Percentiles rank a stretch among this genome's conserved stretches.
Evolutionary conservation across 2,329 filamentous ascomycete species (phyloP).

Genomic region (Arthrobotrys musiformis): DNA sequence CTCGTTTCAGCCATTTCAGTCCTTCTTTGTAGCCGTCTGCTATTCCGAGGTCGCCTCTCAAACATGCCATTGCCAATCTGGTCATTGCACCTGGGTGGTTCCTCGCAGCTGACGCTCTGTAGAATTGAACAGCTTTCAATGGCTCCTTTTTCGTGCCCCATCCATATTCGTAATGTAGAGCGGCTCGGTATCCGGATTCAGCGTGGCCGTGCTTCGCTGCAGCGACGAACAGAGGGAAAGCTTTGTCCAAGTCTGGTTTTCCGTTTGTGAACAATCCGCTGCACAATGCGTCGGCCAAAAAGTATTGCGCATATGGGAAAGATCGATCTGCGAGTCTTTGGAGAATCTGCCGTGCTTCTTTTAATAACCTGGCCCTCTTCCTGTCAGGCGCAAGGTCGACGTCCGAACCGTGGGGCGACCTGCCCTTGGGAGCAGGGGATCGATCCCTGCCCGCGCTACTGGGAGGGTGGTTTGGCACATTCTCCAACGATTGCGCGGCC

Average conservation of each 20-base stretch:
- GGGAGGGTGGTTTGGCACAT: slow-evolving; percentile 29
- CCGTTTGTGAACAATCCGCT: slow-evolving; percentile 96
- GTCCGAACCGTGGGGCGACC: slow-evolving; percentile 60
- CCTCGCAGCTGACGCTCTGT: slow-evolving; percentile 88
- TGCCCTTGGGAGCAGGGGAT: slow-evolving; percentile 60
- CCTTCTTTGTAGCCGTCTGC: slow-evolving; percentile 88
- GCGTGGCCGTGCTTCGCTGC: slow-evolving; percentile 97
- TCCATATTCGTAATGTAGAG: slow-evolving; percentile 95
- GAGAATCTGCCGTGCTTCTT: slow-evolving; percentile 88
- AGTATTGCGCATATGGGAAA: slow-evolving; percentile 98
- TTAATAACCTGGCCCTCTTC: slow-evolving; percentile 75
- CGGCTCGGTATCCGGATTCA: slow-evolving; percentile 92
- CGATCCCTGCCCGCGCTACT: slow-evolving; percentile 47
- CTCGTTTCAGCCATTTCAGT: slow-evolving; percentile 95
- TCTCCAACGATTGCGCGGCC: slow-evolving; percentile 71
- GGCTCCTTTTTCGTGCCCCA: slow-evolving; percentile 94
- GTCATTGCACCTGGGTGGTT: slow-evolving; percentile 96
- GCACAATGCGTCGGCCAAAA: slow-evolving; percentile 91
- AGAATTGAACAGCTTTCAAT: slow-evolving; percentile 91
- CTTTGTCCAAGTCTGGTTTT: slow-evolving; percentile 88
- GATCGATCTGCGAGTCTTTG: slow-evolving; percentile 85
- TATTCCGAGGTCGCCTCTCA: slow-evolving; percentile 86
- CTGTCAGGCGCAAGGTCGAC: slow-evolving; percentile 66
- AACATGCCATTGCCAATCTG: slow-evolving; percentile 86
- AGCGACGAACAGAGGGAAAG: slow-evolving; percentile 90